A percentile compares a stretch with the other conserved stretches of the same genome.
Evolutionary conservation across 805 yeast genomes (phyloP).

Genomic region (Schizosaccharomyces japonicus): DNA sequence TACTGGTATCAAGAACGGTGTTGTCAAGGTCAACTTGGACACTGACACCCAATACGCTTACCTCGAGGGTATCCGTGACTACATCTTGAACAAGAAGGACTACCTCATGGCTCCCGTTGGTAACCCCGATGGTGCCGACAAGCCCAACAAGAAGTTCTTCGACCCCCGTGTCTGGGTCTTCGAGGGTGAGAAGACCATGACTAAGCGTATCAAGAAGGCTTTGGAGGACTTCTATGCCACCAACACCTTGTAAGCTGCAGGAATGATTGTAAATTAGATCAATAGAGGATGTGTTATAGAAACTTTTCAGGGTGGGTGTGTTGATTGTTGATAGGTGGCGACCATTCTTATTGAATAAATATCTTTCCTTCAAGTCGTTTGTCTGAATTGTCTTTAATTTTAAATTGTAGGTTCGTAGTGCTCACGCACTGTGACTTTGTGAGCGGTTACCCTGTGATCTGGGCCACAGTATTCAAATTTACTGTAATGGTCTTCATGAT

Average conservation of each 20-base stretch:
- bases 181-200: constrained; percentile 99
- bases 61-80: constrained; percentile 91
- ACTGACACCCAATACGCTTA: constrained; percentile 98
- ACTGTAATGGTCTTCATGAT: no score
- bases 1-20: constrained; percentile 79
- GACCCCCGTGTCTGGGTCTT: constrained; percentile 99
- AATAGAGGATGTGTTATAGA: no score
- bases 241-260: constrained; percentile 14
- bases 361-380: no score
- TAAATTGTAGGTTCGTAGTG: no score
- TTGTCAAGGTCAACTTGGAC: constrained; percentile 95
- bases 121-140: constrained; percentile 97
- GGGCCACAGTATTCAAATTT: no score
- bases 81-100: constrained; percentile 86
- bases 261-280: no score
- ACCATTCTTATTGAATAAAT: no score
- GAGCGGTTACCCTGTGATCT: no score
- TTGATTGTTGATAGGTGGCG: no score
- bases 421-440: no score
- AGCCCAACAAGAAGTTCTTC: constrained; percentile 98
- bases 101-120: constrained; percentile 75
- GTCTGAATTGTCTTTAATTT: no score
- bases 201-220: constrained; percentile 61
- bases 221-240: constrained; percentile 48
- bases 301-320: no score